Evolutionary conservation across 2,329 filamentous ascomycete species (phyloP).

Genomic region (Botryotinia convoluta): DNA sequence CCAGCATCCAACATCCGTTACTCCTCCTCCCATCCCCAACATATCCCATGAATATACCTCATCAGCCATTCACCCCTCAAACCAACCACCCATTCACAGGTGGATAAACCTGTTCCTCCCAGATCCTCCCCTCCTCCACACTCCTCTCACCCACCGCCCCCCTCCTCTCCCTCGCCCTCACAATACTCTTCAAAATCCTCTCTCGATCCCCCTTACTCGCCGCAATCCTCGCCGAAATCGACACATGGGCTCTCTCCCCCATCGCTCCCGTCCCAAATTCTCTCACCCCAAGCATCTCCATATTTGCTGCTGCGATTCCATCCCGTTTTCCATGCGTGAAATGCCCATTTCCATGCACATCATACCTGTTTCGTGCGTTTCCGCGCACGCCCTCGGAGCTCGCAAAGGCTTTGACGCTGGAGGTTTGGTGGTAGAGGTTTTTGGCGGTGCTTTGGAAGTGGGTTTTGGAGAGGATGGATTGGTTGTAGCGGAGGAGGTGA

Average conservation of each 20-base stretch:
- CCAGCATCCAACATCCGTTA: background rate
- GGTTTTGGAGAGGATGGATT: background rate
- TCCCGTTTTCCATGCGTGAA: background rate
- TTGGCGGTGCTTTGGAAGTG: background rate
- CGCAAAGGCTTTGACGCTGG: background rate
- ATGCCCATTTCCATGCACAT: background rate
- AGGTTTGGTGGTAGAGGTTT: background rate
- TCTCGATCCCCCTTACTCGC: constrained; percentile 3
- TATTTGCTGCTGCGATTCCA: background rate
- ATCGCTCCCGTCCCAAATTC: background rate
- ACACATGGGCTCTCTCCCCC: background rate
- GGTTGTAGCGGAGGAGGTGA: constrained; percentile 7
- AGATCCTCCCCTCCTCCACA: background rate
- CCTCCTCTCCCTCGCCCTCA: background rate
- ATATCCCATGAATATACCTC: background rate
- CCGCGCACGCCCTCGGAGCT: background rate
- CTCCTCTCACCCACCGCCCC: background rate
- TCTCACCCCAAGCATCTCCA: background rate
- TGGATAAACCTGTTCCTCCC: constrained; percentile 12
- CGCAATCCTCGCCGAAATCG: background rate
- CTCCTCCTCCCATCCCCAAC: background rate
- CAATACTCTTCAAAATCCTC: constrained; percentile 8
- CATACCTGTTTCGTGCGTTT: background rate
- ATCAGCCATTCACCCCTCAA: background rate
- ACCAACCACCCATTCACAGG: background rate